A percentile compares a stretch with the other conserved stretches of the same genome.
These are phyloP conservation scores for Pyrus communis DNA, from an alignment of 306 rosid genomes.

Conservation along the genomic window DNA sequence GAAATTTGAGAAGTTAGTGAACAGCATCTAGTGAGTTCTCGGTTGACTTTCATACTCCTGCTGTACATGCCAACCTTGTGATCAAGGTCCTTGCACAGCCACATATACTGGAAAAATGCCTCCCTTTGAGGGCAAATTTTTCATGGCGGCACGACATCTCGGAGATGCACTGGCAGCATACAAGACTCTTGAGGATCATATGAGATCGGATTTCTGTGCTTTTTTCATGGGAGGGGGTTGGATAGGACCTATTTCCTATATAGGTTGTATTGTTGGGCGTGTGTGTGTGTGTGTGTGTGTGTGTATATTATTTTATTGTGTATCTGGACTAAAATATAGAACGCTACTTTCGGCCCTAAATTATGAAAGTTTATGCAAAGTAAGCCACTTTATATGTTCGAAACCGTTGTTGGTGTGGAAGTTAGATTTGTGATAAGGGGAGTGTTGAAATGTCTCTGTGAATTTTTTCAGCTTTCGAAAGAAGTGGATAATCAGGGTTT, in stretches of 20 bases:
- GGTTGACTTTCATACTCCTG: not conserved
- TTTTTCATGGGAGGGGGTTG: not conserved
- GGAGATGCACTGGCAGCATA: not conserved
- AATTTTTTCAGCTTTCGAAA: fast-evolving
- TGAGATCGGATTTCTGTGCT: not conserved
- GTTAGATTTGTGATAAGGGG: fast-evolving
- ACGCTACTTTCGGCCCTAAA: not conserved
- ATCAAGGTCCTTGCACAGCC: not conserved
- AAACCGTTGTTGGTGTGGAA: too few relatives aligned
- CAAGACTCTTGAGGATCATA: not conserved
- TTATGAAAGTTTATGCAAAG: not conserved
- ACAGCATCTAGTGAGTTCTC: slow-evolving; percentile 14
- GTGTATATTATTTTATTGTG: too few relatives aligned
- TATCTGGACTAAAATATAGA: not conserved
- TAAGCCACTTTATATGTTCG: not conserved
- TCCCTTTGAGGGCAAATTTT: not conserved
- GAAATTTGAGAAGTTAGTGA: slow-evolving; percentile 58
- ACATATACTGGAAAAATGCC: not conserved
- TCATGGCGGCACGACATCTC: not conserved
- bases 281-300: not conserved
- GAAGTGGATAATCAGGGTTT: too few relatives aligned
- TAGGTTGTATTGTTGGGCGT: not conserved
- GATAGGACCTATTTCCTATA: not conserved
- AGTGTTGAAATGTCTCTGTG: fast-evolving
- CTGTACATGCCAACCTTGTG: not conserved